phyloP scores from a whole-genome alignment of 306 rosid species.

The Phaseolus lunatus region DNA sequence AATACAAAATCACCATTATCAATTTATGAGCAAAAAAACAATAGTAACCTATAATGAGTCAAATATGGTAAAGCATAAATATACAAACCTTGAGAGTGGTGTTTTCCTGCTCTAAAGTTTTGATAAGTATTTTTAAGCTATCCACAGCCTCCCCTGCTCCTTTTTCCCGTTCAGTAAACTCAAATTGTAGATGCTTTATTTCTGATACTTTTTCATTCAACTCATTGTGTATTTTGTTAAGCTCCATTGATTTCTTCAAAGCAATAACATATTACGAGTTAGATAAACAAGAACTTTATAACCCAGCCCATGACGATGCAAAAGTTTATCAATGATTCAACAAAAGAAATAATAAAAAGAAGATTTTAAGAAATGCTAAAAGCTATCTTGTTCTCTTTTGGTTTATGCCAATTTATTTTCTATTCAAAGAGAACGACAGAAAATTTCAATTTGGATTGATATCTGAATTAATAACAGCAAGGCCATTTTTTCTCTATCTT shows the following conservation, averaged over 20 bases:
- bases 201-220: conserved; percentile 66
- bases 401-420: conserved; percentile 20
- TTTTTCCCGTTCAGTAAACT: conserved; percentile 56
- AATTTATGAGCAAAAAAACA: not conserved
- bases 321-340: conserved; percentile 34
- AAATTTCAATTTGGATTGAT: conserved; percentile 21
- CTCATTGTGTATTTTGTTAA: conserved; percentile 54
- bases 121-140: conserved; percentile 59
- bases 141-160: conserved; percentile 50
- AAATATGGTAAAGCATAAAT: conserved; percentile 20
- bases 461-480: conserved; percentile 24
- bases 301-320: not conserved
- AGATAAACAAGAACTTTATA: conserved; percentile 39
- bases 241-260: conserved; percentile 60
- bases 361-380: not conserved
- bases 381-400: conserved; percentile 8
- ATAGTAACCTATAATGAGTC: not conserved
- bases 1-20: not conserved
- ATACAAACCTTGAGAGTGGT: conserved; percentile 68
- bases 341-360: not conserved
- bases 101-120: conserved; percentile 75
- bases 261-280: conserved; percentile 42
- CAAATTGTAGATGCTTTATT: conserved; percentile 62
- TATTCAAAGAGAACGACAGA: conserved; percentile 2
- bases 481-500: not conserved